These are phyloP conservation scores for Ottelia alismoides DNA, from an alignment of 106 monocot genomes.

Conservation along the genomic window DNA sequence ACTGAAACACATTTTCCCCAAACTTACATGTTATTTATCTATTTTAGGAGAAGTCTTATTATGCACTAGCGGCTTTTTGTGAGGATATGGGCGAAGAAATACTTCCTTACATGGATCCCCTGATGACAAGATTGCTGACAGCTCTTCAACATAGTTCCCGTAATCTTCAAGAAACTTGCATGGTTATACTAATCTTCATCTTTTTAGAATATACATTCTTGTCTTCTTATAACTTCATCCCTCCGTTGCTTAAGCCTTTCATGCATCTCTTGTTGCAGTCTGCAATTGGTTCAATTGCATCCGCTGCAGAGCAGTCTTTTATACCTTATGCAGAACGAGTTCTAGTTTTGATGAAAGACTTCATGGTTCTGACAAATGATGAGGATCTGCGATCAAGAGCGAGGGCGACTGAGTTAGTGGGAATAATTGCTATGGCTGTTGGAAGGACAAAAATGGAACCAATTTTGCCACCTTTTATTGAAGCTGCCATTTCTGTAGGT, in stretches of 20 bases:
- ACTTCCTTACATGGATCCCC: conserved; percentile 75
- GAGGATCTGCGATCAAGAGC: conserved; percentile 73
- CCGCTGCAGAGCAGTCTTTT: conserved; percentile 87
- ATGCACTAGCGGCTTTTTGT: conserved; percentile 98
- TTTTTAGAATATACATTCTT: not conserved
- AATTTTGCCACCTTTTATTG: conserved; percentile 77
- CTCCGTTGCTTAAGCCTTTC: not conserved
- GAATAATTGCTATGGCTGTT: conserved; percentile 85
- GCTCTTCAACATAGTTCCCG: conserved; percentile 62
- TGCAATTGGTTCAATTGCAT: conserved; percentile 88
- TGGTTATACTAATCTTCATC: conserved; percentile 34
- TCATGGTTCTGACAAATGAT: conserved; percentile 88
- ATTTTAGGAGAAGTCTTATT: conserved; percentile 95
- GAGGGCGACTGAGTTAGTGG: conserved; percentile 93
- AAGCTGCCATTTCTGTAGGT: conserved; percentile 79
- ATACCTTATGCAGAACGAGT: conserved; percentile 89
- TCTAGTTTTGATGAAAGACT: conserved; percentile 84
- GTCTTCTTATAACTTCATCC: conserved; percentile 2
- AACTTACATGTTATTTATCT: not conserved
- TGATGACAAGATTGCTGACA: conserved; percentile 73
- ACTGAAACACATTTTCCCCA: too few species aligned
- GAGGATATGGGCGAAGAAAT: conserved; percentile 97
- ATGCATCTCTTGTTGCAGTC: conserved; percentile 36
- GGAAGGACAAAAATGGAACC: conserved; percentile 79
- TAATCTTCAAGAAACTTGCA: conserved; percentile 99